Base-by-base conservation (phyloP, 2,329 filamentous ascomycete species). In the Colletotrichum cuscutae region DNA sequence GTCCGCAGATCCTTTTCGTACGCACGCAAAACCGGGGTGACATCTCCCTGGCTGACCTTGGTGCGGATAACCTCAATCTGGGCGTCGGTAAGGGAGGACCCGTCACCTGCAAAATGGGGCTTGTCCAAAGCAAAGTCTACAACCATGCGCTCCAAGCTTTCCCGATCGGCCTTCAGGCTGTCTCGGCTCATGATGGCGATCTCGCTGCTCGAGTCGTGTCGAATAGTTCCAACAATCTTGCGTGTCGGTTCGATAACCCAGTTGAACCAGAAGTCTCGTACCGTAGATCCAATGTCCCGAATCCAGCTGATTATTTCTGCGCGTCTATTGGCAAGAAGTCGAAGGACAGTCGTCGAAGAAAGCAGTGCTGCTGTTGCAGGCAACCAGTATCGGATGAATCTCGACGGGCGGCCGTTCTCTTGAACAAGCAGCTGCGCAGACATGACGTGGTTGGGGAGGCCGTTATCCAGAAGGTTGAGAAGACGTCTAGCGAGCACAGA, bases 111-210 rank as follows among this genome's bases (percentile, higher is more conserved):
- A 32, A 91, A 88, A 65, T 90, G 87, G 1, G 94, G 93, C 78
- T 95, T 95, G 77, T 98, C 95, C 11, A 92, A 85, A 5, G 95
- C 94, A 84, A 99, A 99, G 77, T 98, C 97, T 49, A 99, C 93
- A 4, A 99, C 97, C 97, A 99, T 99, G 60, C 97, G 92, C 82
- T 99, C 96, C 37, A 99, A 86, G 79, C 95, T 98, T 66, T 95
- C 94, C 37, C 95, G 91, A 80, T 99, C 97, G 1, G 95, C 95
- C 80, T 93, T 92, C 26, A 99, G 88, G 76, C 95, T 98, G 76
- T 96, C 93, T 72, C 95, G 94, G 84, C 95, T 98, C 93, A 99
- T 97, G 76, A 99, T 94, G 57, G 96, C 97, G 76, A 99, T 96
- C 80, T 98, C 96, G 79, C 95, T 98, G 76, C 92, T 93, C 77